These are phyloP conservation scores for Lentinula boryana DNA, from an alignment of 768 basidiomycete species.

Conservation along the genomic window DNA sequence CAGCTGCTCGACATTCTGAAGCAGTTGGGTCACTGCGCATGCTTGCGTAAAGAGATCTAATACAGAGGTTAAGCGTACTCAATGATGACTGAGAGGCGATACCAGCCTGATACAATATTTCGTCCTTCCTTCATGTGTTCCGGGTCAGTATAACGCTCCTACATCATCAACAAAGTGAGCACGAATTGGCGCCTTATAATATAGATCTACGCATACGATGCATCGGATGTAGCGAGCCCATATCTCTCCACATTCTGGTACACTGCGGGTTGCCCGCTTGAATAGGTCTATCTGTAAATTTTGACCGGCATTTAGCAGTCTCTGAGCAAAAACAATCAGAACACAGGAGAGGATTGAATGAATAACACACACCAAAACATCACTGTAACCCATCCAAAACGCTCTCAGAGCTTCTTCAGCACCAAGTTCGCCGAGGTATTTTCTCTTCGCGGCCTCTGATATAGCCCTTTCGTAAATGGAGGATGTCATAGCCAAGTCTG, in stretches of 20 bases:
- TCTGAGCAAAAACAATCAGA: constrained; percentile 23
- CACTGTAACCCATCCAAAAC: constrained; percentile 74
- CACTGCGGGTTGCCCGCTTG: constrained; percentile 61
- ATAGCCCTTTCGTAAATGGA: constrained; percentile 72
- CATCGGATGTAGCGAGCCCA: constrained; percentile 76
- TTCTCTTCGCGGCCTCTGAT: constrained; percentile 57
- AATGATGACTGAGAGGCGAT: background rate
- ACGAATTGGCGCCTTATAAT: background rate
- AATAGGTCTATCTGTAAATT: constrained; percentile 37
- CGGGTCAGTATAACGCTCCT: constrained; percentile 39
- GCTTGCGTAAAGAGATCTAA: constrained; percentile 56
- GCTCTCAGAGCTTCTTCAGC: constrained; percentile 53
- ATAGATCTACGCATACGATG: constrained; percentile 36
- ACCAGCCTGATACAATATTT: constrained; percentile 16
- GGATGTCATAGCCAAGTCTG: constrained; percentile 50
- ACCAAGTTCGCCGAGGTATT: constrained; percentile 46
- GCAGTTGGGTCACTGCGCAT: constrained; percentile 47
- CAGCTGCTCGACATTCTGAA: constrained; percentile 57
- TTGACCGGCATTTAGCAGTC: constrained; percentile 37
- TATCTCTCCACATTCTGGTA: constrained; percentile 70
- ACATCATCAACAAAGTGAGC: background rate
- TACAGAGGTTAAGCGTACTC: background rate
- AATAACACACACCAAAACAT: constrained; percentile 49
- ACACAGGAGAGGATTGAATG: background rate
- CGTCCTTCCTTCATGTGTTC: constrained; percentile 23